Conservation (phyloP, 352 stramenopile genomes). For the Globisporangium paroecandrum region DNA sequence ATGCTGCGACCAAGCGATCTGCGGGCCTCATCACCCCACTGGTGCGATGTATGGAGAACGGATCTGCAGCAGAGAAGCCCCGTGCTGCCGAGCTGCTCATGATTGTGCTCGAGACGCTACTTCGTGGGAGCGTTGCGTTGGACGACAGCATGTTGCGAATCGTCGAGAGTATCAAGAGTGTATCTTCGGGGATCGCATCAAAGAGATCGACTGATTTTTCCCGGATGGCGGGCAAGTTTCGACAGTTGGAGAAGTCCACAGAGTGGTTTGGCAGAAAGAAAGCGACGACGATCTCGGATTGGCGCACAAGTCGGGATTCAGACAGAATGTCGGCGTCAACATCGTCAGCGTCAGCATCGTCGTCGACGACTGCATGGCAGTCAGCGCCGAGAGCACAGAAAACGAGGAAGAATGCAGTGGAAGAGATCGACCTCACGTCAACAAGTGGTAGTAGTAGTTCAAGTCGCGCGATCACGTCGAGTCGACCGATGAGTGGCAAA, state of each 20-base stretch:
- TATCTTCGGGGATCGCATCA: constrained; percentile 48
- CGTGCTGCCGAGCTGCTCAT: constrained; percentile 69
- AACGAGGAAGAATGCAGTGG: constrained; percentile 15
- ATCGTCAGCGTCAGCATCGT: background rate
- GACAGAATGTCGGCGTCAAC: background rate
- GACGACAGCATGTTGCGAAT: constrained; percentile 42
- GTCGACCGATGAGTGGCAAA: constrained; percentile 57
- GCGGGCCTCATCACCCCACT: constrained; percentile 46
- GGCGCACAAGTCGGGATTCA: constrained; percentile 8
- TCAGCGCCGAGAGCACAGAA: constrained; percentile 21
- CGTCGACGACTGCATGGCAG: background rate
- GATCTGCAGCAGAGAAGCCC: constrained; percentile 48
- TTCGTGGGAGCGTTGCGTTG: constrained; percentile 46
- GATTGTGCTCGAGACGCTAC: constrained; percentile 50
- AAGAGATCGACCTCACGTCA: constrained; percentile 19
- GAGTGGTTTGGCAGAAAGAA: constrained; percentile 38
- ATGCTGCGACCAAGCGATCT: constrained; percentile 52
- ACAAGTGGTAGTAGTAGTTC: background rate
- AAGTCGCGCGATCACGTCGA: background rate
- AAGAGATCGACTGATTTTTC: constrained; percentile 66
- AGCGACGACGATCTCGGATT: constrained; percentile 27
- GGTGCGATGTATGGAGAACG: constrained; percentile 49
- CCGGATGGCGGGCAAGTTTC: constrained; percentile 63
- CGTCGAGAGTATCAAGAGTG: constrained; percentile 52
- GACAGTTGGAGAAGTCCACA: constrained; percentile 47